phyloP scores from a whole-genome alignment of 2,329 filamentous ascomycete species.

The Dactylonectria estremocensis region DNA sequence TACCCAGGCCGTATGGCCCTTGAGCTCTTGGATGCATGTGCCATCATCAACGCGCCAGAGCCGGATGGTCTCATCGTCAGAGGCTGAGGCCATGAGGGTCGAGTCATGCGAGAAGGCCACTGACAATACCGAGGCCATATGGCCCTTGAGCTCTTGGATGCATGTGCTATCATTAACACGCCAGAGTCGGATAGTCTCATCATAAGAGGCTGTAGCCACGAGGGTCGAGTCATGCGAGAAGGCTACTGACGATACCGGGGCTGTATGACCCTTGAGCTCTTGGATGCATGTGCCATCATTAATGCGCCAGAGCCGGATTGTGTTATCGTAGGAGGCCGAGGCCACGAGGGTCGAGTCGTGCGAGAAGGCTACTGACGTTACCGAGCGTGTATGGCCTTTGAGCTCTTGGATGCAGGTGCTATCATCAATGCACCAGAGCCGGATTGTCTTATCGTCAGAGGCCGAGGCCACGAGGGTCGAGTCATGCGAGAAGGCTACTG shows the following conservation, averaged over 20 bases:
- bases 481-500: neutral
- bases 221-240: neutral
- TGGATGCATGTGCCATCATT: neutral
- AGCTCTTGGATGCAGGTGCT: neutral
- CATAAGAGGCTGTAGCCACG: neutral
- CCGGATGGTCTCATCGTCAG: too few relatives aligned
- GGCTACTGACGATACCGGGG: neutral
- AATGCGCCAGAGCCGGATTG: neutral
- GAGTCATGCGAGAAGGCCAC: constrained; percentile 1
- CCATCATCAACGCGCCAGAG: too few relatives aligned
- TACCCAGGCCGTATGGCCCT: too few relatives aligned
- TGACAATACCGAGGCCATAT: neutral
- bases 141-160: neutral
- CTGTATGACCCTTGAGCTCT: constrained; percentile 6
- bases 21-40: too few relatives aligned
- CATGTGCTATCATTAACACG: neutral
- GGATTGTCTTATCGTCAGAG: too few relatives aligned
- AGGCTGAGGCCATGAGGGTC: neutral
- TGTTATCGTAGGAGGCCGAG: neutral
- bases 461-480: neutral
- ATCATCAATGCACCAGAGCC: too few relatives aligned
- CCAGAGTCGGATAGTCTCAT: constrained; percentile 5
- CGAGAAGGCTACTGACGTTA: constrained; percentile 14
- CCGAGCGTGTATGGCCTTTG: neutral
- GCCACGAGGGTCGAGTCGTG: neutral